Evolutionary conservation across 2,329 filamentous ascomycete genomes (phyloP), one percentile per base, ranked within the genome.

Genomic region (Gnomoniopsis smithogilvyi): DNA sequence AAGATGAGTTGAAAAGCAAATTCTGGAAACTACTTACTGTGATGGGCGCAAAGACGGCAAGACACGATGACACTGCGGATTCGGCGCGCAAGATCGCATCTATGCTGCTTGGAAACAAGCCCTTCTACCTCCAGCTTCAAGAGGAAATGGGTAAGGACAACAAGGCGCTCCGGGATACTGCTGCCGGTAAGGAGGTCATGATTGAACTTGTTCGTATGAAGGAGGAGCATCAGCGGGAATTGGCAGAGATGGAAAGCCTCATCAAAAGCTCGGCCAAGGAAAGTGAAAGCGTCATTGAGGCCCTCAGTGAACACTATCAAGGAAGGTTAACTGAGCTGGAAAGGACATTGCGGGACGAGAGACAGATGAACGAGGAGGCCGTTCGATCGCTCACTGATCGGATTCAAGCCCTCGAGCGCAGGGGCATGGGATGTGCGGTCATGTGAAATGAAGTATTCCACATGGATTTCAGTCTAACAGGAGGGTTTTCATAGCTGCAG

Each of bases 101-200:
- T 8, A 59, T 36, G 36, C 61, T 70, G 24, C 61, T 66, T 55
- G 85, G 88, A 69, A 89, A 89, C 57, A 85, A 87, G 66, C 85
- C 84, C 10, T 75, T 89, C 54, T 90, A 88, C 69, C 79, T 84
- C 51, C 79, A 82, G 33, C 88, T 90, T 70, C 54, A 56, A 64
- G 80, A 85, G 49, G 87, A 90, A 68, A 72, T 90, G 64, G 83
- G 80, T 63, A 81, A 81, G 66, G 80, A 87, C 51, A 70, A 81
- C 43, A 81, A 78, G 67, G 80, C 79, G 53, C 78, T 86, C 21
- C 74, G 76, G 53, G 69, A 71, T 53, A 71, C 69, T 26, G 67
- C 69, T 26, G 74, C 76, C 41, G 77, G 77, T 1, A 82, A 83
- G 14, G 81, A 83, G 56, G 83, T 81, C 0, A 81, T 83, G 60